A percentile compares a stretch with the other conserved stretches of the same genome.
These are phyloP conservation scores for Purpureocillium lavendulum DNA, from an alignment of 2,329 filamentous ascomycete species.

Conservation along the genomic window DNA sequence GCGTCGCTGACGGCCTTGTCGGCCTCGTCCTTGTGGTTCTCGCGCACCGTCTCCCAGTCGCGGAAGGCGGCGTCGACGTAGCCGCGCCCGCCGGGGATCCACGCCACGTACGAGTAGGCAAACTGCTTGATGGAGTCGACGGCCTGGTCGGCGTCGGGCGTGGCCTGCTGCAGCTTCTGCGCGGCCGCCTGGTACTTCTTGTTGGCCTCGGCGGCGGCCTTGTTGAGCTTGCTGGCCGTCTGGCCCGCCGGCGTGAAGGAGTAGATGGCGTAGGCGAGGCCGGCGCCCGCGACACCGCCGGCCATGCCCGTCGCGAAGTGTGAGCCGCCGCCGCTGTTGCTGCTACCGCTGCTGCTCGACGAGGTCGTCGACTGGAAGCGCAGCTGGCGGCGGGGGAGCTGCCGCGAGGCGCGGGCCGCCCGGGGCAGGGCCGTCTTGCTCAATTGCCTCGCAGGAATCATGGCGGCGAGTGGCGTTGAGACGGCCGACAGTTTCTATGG, in stretches of 20 bases:
- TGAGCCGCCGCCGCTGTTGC: slow-evolving; percentile 14
- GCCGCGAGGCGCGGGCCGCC: slow-evolving; percentile 16
- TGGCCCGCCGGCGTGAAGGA: slow-evolving; percentile 34
- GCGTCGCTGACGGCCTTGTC: slow-evolving; percentile 59
- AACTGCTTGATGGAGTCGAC: slow-evolving; percentile 57
- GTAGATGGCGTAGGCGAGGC: slow-evolving; percentile 33
- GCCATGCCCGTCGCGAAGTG: slow-evolving; percentile 31
- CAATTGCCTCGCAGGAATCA: slow-evolving; percentile 22
- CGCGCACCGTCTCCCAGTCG: slow-evolving; percentile 59
- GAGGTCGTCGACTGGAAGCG: slow-evolving; percentile 33
- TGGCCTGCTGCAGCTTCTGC: slow-evolving; percentile 50
- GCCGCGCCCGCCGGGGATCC: slow-evolving; percentile 60
- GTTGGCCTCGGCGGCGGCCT: slow-evolving; percentile 44
- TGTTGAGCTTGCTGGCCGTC: slow-evolving; percentile 33
- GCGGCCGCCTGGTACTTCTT: slow-evolving; percentile 51
- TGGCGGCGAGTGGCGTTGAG: slow-evolving; percentile 11
- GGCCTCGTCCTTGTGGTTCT: slow-evolving; percentile 62
- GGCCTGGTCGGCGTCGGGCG: slow-evolving; percentile 60
- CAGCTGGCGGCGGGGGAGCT: slow-evolving; percentile 16
- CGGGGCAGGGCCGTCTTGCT: slow-evolving; percentile 17
- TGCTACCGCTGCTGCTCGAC: slow-evolving; percentile 3
- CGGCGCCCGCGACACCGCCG: slow-evolving; percentile 34
- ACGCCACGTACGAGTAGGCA: slow-evolving; percentile 59
- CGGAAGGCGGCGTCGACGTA: slow-evolving; percentile 65
- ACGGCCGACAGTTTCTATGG: slow-evolving; percentile 32